Conservation (phyloP, 2,329 filamentous ascomycete species). For the Fusarium austroafricanum region DNA sequence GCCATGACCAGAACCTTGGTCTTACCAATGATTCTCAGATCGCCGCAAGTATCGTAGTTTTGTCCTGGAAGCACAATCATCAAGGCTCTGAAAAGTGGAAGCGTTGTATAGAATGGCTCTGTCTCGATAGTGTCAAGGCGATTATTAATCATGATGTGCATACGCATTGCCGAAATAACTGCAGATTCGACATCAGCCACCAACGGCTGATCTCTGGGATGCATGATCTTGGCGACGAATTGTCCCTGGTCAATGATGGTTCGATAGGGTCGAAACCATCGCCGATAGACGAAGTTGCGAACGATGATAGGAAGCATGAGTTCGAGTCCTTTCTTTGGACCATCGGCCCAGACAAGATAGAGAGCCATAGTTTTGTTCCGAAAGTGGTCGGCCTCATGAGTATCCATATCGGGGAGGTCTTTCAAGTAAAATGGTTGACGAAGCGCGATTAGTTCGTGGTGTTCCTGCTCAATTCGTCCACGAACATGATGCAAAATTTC, state of each 20-base stretch:
- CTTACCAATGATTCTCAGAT: not conserved
- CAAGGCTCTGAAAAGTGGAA: slow-evolving; percentile 7
- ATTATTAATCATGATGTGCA: slow-evolving; percentile 4
- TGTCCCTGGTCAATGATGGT: not conserved
- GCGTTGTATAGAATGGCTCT: not conserved
- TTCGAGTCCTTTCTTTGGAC: not conserved
- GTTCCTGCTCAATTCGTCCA: not conserved
- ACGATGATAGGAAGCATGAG: not conserved
- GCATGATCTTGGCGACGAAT: not conserved
- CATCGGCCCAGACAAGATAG: not conserved
- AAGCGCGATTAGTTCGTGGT: not conserved
- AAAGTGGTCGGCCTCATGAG: not conserved
- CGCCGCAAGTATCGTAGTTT: not conserved
- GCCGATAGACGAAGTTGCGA: slow-evolving; percentile 5
- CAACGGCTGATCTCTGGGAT: not conserved
- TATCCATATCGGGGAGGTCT: not conserved
- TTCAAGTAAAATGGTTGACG: not conserved
- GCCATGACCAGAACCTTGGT: not conserved
- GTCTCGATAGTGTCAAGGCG: not conserved
- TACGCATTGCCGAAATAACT: not conserved
- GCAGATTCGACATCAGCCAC: not conserved
- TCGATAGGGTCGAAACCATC: slow-evolving; percentile 1
- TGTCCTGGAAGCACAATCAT: slow-evolving; percentile 5
- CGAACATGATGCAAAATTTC: slow-evolving; percentile 9
- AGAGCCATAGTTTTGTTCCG: slow-evolving; percentile 3